Evolutionary conservation across 305 asterid genomes (phyloP).

Genomic region (Fraxinus dipetala): DNA sequence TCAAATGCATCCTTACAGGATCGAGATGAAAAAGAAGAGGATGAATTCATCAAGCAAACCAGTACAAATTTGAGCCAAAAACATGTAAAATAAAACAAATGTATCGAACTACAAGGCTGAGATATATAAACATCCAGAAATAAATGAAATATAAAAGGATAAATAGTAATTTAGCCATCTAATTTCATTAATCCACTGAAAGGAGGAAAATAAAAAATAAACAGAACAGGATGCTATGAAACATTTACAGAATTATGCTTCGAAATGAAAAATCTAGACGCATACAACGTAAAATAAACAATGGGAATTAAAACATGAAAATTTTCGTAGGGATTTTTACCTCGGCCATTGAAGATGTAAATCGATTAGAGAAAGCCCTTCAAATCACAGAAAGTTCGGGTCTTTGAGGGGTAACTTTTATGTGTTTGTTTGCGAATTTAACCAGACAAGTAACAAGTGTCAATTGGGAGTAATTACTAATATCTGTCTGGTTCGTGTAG

Average conservation of each 20-base stretch:
- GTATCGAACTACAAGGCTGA: background rate
- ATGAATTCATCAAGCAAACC: background rate
- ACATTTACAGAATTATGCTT: background rate
- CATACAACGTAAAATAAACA: background rate
- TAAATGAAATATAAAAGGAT: background rate
- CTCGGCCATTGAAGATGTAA: conserved; percentile 37
- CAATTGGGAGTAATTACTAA: background rate
- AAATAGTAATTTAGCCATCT: background rate
- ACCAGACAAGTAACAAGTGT: background rate
- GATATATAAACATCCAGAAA: background rate
- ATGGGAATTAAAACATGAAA: background rate
- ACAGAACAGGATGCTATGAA: background rate
- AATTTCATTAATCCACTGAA: background rate
- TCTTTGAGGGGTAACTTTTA: background rate
- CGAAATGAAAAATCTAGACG: background rate
- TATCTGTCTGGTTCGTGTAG: background rate
- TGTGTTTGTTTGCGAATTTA: conserved; percentile 11
- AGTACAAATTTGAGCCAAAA: background rate
- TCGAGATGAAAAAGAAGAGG: background rate
- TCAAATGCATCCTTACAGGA: background rate
- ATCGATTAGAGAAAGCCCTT: conserved; percentile 5
- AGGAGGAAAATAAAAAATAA: background rate
- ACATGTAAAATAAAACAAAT: background rate
- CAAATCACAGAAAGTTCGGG: conserved; percentile 1
- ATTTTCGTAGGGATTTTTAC: conserved; percentile 10